Evolutionary conservation across 78 protist genomes (phyloP), one percentile per base, ranked within the genome.

Genomic region (Speleostelium caveatum): DNA sequence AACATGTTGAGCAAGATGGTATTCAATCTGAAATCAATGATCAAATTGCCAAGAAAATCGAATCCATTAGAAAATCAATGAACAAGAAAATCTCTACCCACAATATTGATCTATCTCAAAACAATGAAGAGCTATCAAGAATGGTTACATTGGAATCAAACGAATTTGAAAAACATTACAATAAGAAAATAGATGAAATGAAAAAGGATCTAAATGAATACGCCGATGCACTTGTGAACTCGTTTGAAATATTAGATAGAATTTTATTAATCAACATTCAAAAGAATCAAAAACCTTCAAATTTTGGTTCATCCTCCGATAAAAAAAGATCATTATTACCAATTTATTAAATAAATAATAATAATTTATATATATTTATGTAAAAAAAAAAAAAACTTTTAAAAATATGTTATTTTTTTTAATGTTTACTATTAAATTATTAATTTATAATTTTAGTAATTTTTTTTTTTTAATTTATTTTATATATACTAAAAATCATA

Each of bases 141-240:
- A 8, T 68, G 5, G 75, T 80, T 35, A 38, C 89, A 7, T 36
- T 80, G 6, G 77, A 80, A 55, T 67, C 89, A 2, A 80, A 80
- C 14, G 76, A 80, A 21, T 53, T 45, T 68, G 89, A 80, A 59
- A 80, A 80, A 58, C 78, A 67, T 30, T 28, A 56, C 36, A 12
- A 55, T 17, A 80, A 80, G 58, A 66, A 80, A 32, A 68, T 80
- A 24, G 69, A 80, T 41, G 89, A 68, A 24, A 56, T 80, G 32
- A 80, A 68, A 58, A 80, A 56, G 39, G 89, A 80, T 21, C 39
- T 80, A 24, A 68, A 68, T 73, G 77, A 80, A 69, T 45, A 69
- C 7, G 26, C 62, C 4, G 41, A 38, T 69, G 76, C 76, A 2
- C 60, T 69, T 3, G 12, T 33, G 28, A 69, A 26, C 16, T 69